These are phyloP conservation scores for Balakata baccata DNA, from an alignment of 345 rosid genomes.

Conservation along the genomic window DNA sequence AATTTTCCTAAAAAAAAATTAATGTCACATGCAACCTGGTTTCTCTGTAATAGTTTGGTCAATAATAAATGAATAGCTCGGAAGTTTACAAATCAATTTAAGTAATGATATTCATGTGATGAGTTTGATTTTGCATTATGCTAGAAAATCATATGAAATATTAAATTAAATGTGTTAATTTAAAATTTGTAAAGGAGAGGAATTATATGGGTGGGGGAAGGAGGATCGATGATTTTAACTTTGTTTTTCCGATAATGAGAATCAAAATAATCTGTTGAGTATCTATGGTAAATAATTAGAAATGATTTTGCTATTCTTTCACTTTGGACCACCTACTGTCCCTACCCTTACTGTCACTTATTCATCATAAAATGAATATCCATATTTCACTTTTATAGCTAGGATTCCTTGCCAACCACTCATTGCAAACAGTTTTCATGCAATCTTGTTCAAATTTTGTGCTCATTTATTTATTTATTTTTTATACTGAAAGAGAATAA, in stretches of 20 bases:
- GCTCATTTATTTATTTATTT: neutral
- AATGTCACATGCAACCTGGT: slow-evolving; percentile 25
- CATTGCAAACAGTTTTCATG: slow-evolving; percentile 30
- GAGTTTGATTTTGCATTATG: neutral
- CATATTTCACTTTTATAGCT: slow-evolving; percentile 31
- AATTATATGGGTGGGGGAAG: slow-evolving; percentile 22
- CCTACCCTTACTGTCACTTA: slow-evolving; percentile 29
- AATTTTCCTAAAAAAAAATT: no score
- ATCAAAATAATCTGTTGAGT: slow-evolving; percentile 46
- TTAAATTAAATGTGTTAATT: no score
- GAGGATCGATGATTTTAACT: slow-evolving; percentile 26
- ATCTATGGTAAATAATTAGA: slow-evolving; percentile 55
- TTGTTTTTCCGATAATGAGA: slow-evolving; percentile 45
- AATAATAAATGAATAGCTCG: neutral
- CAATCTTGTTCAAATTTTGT: slow-evolving; percentile 26
- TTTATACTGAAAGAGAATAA: neutral
- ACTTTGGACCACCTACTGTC: slow-evolving; percentile 36
- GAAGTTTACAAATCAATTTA: neutral
- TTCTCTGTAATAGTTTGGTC: neutral
- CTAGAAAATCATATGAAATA: neutral
- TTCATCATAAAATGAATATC: slow-evolving; percentile 39
- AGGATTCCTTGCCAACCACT: slow-evolving; percentile 33
- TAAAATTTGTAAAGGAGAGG: slow-evolving; percentile 16
- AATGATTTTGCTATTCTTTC: slow-evolving; percentile 45
- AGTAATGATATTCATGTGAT: slow-evolving; percentile 1